Percentiles rank a stretch among this genome's conserved stretches.
Evolutionary conservation across 106 monocot species (phyloP).

Genomic region (Allium fistulosum): DNA sequence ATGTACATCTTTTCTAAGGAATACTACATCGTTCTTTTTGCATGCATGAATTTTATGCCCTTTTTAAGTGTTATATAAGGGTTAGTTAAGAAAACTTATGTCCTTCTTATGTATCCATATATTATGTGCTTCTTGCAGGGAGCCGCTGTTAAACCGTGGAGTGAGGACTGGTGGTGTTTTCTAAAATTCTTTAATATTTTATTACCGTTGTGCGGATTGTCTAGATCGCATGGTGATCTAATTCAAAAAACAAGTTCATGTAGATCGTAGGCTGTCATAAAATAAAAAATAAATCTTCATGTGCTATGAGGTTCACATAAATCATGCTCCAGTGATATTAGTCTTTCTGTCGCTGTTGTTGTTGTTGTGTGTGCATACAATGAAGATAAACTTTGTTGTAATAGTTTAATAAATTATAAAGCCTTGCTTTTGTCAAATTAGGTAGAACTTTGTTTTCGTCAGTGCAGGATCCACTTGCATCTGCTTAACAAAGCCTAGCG

Average conservation of each 20-base stretch:
- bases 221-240: constrained; percentile 14
- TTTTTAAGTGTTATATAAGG: constrained; percentile 18
- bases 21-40: constrained; percentile 4
- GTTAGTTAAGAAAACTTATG: constrained; percentile 36
- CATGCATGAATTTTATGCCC: constrained; percentile 10
- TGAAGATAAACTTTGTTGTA: too few relatives aligned
- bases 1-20: constrained; percentile 7
- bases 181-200: constrained; percentile 24
- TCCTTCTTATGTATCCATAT: constrained; percentile 79
- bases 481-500: too few relatives aligned
- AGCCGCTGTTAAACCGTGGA: constrained; percentile 65
- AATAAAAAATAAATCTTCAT: too few relatives aligned
- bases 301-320: constrained; percentile 5
- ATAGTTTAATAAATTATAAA: too few relatives aligned
- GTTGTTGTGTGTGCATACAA: constrained; percentile 3
- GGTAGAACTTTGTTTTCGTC: too few relatives aligned
- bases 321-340: constrained; percentile 21
- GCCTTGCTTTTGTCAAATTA: too few relatives aligned
- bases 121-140: constrained; percentile 95
- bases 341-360: constrained; percentile 44
- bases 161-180: constrained; percentile 65
- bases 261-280: too few relatives aligned
- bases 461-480: too few relatives aligned
- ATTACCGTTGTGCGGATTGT: constrained; percentile 34
- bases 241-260: too few relatives aligned